Base-by-base conservation (phyloP, 164 flowering plant species). In the Tetracentron sinense region DNA sequence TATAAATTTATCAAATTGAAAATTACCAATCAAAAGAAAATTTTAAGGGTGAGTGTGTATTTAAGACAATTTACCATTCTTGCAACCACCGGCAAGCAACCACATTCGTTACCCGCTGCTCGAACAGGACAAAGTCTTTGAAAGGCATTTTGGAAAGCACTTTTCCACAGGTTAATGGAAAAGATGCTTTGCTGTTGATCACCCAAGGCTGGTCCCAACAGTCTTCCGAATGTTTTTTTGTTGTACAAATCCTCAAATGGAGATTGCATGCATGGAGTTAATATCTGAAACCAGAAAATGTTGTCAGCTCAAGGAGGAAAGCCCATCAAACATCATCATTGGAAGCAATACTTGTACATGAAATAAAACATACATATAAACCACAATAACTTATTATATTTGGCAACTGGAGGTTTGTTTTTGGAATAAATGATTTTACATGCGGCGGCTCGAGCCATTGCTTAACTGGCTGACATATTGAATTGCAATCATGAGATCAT, bases 231-330 rank as follows among this genome's bases (percentile, higher is more conserved):
- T 63, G 69, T 60, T 73, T 74, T 86, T 25, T 52, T 78, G 28
- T 67, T 59, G 25, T 67, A 26, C 22, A 61, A 42, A 57, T 70
- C 79, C 49, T 70, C 80, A 42, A 25, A 68, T 7, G 89, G 90
- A 60, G 90, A 72, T 78, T 90, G 98, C 99, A 92, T 95, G 76
- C 86, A 75, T 52, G 99, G 98, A 64, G 92, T 82, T 64, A 95
- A 70, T 15, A 87, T 82, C 99, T 95, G 84, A 70, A 81, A 62
- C 22, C 30, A 63, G 47, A 47, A 56, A 7, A 53, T 29, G 26
- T 23, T 14, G 46, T 50, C 29, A 64, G 42, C 7, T 27, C 0
- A 60, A 42, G 38, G 58, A 42, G 4, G 23, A 31, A 48, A 49
- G 2, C 53, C 0, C 6, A 17, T 56, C 22, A 14, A 51, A 48